Conservation (phyloP, 148 eudicot species). For the Cornus controversa region DNA sequence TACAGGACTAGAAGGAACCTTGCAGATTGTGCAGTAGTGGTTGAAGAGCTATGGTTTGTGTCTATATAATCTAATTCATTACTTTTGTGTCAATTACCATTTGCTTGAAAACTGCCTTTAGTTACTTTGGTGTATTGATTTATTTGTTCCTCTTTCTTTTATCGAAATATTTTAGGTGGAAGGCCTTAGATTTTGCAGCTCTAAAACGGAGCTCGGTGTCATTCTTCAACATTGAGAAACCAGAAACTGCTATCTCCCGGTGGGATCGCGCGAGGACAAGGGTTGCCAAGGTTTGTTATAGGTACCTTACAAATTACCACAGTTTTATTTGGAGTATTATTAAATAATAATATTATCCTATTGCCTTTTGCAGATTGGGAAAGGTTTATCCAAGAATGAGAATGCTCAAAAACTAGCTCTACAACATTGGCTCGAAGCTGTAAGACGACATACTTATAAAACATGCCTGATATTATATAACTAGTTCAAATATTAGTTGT, state of each 20-base stretch:
- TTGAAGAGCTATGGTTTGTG: conserved; percentile 34
- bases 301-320: neutral
- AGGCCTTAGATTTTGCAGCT: conserved; percentile 37
- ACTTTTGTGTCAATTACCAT: neutral
- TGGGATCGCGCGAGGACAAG: conserved; percentile 33
- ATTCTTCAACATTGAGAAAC: conserved; percentile 17
- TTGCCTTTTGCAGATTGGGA: conserved; percentile 26
- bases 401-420: conserved; percentile 33
- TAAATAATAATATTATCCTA: neutral
- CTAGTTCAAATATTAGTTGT: neutral
- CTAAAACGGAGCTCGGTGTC: conserved; percentile 23
- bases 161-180: conserved; percentile 28
- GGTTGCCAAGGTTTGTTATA: conserved; percentile 29
- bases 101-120: neutral
- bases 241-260: conserved; percentile 24
- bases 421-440: conserved; percentile 40
- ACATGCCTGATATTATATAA: neutral
- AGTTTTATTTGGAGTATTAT: neutral
- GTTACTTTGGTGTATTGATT: neutral
- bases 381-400: conserved; percentile 33
- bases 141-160: neutral
- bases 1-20: conserved; percentile 34
- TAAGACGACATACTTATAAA: conserved; percentile 10
- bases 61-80: neutral
- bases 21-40: conserved; percentile 37